Evolutionary conservation across 371 early-diverging fungal species (phyloP).

Genomic region (Mucor mucedo): DNA sequence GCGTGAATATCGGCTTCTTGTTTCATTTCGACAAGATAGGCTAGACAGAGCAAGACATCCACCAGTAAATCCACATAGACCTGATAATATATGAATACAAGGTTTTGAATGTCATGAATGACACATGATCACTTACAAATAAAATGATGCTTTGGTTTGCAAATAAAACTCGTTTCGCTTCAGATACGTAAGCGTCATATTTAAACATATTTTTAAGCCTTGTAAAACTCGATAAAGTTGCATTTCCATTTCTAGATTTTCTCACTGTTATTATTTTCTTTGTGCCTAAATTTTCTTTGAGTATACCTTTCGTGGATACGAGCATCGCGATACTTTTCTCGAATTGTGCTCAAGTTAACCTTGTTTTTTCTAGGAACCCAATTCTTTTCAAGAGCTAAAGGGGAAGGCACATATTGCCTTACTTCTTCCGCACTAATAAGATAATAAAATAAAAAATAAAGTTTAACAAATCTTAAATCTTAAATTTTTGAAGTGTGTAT

Average conservation of each 20-base stretch:
- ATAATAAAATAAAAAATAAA: background rate
- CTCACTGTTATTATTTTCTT: background rate
- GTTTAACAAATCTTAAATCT: background rate
- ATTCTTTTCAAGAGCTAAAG: constrained; percentile 5
- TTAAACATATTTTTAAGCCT: constrained; percentile 11
- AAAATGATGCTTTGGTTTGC: constrained; percentile 33
- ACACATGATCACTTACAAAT: constrained; percentile 29
- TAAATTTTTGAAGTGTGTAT: background rate
- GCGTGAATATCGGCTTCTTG: constrained; percentile 51
- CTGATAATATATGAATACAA: constrained; percentile 27
- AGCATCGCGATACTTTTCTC: constrained; percentile 44
- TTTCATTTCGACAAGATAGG: constrained; percentile 72
- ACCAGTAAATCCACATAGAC: constrained; percentile 62
- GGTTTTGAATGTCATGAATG: background rate
- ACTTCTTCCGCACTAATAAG: constrained; percentile 36
- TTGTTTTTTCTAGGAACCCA: constrained; percentile 16
- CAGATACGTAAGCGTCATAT: constrained; percentile 19
- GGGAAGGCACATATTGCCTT: constrained; percentile 20
- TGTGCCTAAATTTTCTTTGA: background rate
- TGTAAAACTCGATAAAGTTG: constrained; percentile 7
- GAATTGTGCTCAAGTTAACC: constrained; percentile 36
- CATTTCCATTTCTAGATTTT: constrained; percentile 16
- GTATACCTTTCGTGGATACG: constrained; percentile 39
- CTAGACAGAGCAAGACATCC: constrained; percentile 65
- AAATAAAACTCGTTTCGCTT: constrained; percentile 23